Percentiles rank a stretch among this genome's conserved stretches.
Evolutionary conservation across 2,329 filamentous ascomycete species (phyloP).

Genomic region (Cryphonectria parasitica): DNA sequence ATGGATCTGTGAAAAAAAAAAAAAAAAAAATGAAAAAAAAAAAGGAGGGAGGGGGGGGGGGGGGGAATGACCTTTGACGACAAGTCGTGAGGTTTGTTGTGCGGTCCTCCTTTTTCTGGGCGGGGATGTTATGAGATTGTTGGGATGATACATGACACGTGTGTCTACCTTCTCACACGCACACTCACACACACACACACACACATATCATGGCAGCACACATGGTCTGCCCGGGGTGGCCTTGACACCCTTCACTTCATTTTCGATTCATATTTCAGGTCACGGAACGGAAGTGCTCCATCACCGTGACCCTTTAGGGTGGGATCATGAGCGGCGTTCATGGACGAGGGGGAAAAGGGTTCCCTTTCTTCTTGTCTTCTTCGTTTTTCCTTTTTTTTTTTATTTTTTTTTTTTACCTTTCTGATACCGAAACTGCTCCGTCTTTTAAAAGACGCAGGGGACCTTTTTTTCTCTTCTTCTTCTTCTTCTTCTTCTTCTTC

Average conservation of each 20-base stretch:
- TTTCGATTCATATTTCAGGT: constrained; percentile 13
- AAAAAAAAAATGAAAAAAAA: too few relatives aligned
- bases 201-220: not conserved
- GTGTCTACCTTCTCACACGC: too few relatives aligned
- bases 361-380: not conserved
- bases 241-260: not conserved
- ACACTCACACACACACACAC: not conserved
- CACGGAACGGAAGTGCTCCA: constrained; percentile 23
- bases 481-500: not conserved
- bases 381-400: not conserved
- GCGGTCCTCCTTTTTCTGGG: too few relatives aligned
- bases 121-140: not conserved
- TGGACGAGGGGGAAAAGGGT: not conserved
- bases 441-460: not conserved
- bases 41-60: too few relatives aligned
- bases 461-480: not conserved
- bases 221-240: not conserved
- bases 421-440: not conserved
- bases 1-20: constrained; percentile 6
- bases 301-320: constrained; percentile 13
- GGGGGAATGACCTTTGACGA: too few relatives aligned
- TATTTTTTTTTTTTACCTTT: not conserved
- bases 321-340: not conserved
- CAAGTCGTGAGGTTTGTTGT: too few relatives aligned
- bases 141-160: too few relatives aligned